Evolutionary conservation across 116 monocot genomes (phyloP).

Genomic region (Papilionanthe hybrid): DNA sequence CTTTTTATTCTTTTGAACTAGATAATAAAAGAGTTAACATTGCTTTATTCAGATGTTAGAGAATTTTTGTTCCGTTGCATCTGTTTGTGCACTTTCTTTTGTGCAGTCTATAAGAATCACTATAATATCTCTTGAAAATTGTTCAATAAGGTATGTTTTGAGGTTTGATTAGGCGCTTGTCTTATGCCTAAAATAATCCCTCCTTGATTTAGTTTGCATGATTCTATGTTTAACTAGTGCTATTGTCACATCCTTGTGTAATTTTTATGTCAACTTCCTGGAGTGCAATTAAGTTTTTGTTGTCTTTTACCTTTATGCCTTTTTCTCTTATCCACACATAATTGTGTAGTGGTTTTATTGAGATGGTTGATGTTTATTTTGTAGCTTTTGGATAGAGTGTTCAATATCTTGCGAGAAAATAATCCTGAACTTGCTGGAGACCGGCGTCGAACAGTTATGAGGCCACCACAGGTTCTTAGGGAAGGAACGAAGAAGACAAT

Average conservation of each 20-base stretch:
- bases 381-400: constrained; percentile 84
- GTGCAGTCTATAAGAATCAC: not conserved
- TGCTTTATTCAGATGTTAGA: not conserved
- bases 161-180: not conserved
- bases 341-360: not conserved
- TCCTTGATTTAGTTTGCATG: no score
- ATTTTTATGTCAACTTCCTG: no score
- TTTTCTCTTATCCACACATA: not conserved
- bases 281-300: no score
- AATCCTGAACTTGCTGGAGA: constrained; percentile 98
- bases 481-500: constrained; percentile 97
- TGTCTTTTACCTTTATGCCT: not conserved
- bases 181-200: no score
- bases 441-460: constrained; percentile 83
- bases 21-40: not conserved
- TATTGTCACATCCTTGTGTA: no score
- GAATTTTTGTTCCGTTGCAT: not conserved
- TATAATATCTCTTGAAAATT: no score
- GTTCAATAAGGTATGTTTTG: no score
- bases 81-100: not conserved
- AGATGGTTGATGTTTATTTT: constrained; percentile 7
- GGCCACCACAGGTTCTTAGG: constrained; percentile 94
- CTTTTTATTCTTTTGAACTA: not conserved
- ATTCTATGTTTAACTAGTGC: no score
- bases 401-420: constrained; percentile 80